Conservation (phyloP, 768 basidiomycete species). For the Boletellus sp. region DNA sequence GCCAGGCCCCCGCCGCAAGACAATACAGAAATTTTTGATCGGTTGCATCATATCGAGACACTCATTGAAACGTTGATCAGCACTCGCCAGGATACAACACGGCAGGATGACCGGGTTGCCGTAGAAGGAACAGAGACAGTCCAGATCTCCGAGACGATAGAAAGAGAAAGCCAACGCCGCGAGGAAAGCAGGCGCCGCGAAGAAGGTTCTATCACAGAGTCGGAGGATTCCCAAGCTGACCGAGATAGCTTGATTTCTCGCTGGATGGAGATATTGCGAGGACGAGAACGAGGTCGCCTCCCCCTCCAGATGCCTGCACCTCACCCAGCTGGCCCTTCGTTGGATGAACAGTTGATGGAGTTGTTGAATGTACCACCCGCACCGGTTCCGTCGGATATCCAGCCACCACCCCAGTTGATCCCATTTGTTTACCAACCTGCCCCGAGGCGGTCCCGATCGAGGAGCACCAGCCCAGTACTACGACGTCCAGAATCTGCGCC, state of each 20-base stretch:
- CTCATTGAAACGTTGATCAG: constrained; percentile 17
- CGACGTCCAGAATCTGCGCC: constrained; percentile 25
- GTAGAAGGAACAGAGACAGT: constrained; percentile 16
- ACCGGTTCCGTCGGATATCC: constrained; percentile 37
- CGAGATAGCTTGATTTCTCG: constrained; percentile 25
- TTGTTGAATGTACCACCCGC: constrained; percentile 49
- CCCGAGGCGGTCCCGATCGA: constrained; percentile 35
- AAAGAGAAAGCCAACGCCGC: constrained; percentile 10
- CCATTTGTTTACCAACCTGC: constrained; percentile 55
- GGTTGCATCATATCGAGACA: constrained; percentile 24
- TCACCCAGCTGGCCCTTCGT: constrained; percentile 42
- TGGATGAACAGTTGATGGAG: constrained; percentile 59
- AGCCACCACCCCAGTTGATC: constrained; percentile 49
- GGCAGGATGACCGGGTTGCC: background rate
- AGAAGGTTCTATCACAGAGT: constrained; percentile 31
- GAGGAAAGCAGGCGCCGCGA: constrained; percentile 2
- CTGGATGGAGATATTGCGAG: constrained; percentile 25
- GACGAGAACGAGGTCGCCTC: constrained; percentile 23
- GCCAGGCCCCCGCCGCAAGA: constrained; percentile 39
- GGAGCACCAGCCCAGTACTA: constrained; percentile 39
- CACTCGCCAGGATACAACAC: constrained; percentile 3
- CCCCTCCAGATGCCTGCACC: constrained; percentile 47
- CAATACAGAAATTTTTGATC: constrained; percentile 37
- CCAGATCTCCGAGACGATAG: constrained; percentile 13
- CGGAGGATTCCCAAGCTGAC: constrained; percentile 26